phyloP scores from a whole-genome alignment of 495 filamentous ascomycete species.

The Podospora didyma region DNA sequence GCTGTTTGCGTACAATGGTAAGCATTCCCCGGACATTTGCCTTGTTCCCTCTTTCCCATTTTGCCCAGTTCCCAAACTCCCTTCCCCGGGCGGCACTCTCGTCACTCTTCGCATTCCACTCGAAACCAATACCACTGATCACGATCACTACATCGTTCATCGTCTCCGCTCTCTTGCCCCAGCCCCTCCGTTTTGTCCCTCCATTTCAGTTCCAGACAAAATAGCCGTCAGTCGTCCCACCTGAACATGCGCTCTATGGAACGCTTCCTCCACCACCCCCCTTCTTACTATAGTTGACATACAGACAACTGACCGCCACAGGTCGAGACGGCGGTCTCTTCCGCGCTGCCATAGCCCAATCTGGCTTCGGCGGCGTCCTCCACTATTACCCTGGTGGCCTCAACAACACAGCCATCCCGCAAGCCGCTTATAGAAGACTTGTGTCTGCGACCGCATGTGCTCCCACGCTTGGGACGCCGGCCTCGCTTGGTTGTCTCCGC shows the following conservation, averaged over 20 bases:
- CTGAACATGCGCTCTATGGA: neutral
- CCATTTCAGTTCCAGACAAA: neutral
- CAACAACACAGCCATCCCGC: neutral
- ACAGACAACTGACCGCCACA: neutral
- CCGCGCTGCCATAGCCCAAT: conserved; percentile 40
- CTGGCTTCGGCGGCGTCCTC: conserved; percentile 13
- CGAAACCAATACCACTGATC: neutral
- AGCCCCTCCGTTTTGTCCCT: neutral
- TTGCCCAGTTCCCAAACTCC: too few relatives aligned
- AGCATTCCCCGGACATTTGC: neutral
- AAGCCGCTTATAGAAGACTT: neutral
- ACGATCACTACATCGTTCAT: neutral
- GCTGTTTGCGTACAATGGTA: conserved; percentile 47
- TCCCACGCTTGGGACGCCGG: neutral
- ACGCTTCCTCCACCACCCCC: neutral
- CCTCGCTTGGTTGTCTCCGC: neutral
- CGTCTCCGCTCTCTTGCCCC: neutral
- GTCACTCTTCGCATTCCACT: neutral
- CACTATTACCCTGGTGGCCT: conserved; percentile 5
- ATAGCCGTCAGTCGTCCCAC: neutral
- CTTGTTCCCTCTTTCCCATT: neutral
- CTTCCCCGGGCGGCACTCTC: neutral
- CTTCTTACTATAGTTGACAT: neutral
- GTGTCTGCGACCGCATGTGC: neutral
- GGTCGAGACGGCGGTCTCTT: conserved; percentile 42